phyloP scores from a whole-genome alignment of 805 yeast species.

The Vanderwaltozyma yarrowii region DNA sequence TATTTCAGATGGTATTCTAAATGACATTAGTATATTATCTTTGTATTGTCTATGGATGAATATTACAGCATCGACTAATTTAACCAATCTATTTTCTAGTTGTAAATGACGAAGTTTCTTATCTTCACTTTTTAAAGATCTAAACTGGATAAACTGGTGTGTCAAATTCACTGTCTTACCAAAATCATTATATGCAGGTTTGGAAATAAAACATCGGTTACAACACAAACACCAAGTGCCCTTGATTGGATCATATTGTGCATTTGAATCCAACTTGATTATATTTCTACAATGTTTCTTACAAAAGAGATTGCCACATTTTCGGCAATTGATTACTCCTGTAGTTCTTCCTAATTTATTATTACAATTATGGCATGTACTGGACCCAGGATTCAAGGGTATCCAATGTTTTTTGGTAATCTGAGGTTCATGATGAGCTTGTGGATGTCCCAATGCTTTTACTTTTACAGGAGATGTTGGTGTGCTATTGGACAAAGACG shows the following conservation, averaged over 20 bases:
- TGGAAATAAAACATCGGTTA: slow-evolving; percentile 42
- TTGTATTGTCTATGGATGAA: slow-evolving; percentile 19
- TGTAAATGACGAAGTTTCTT: slow-evolving; percentile 43
- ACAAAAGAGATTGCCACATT: slow-evolving; percentile 68
- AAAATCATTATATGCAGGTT: slow-evolving; percentile 42
- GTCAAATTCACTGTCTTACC: slow-evolving; percentile 43
- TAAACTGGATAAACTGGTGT: slow-evolving; percentile 27
- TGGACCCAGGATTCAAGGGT: slow-evolving; percentile 27
- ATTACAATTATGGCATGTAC: slow-evolving; percentile 33
- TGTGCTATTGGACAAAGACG: neutral
- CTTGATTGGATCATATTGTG: slow-evolving; percentile 35
- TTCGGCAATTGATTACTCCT: slow-evolving; percentile 51
- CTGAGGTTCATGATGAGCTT: neutral
- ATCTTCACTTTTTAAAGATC: slow-evolving; percentile 39
- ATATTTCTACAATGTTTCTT: slow-evolving; percentile 48
- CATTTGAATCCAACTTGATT: slow-evolving; percentile 39
- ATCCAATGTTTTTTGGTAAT: slow-evolving; percentile 28
- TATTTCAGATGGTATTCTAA: slow-evolving; percentile 24
- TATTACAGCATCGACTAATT: slow-evolving; percentile 29
- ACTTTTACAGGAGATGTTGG: too few species aligned
- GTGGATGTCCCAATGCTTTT: too few species aligned
- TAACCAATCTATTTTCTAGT: slow-evolving; percentile 50
- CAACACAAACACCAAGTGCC: slow-evolving; percentile 74
- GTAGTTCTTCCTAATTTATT: slow-evolving; percentile 44
- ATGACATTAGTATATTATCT: slow-evolving; percentile 14